Evolutionary conservation across 768 basidiomycete genomes (phyloP), one percentile per base, ranked within the genome.

Genomic region (Pleurotus tuber-regium): DNA sequence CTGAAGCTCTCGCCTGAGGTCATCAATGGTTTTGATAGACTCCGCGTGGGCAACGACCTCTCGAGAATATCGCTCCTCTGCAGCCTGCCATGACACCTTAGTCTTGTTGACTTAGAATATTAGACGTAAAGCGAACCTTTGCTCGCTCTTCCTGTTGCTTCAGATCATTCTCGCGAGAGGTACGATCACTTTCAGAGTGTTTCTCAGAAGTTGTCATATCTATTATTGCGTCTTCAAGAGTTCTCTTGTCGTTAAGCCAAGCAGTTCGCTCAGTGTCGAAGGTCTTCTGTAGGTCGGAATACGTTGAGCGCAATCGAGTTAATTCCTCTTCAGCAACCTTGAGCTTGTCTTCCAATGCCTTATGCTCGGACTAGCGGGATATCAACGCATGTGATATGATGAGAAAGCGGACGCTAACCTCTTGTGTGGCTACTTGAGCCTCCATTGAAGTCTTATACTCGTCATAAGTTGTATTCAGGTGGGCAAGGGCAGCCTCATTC

Each of bases 21-120:
- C 69, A 9, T 85, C 81, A 9, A 90, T 76, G 10, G 72, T 55
- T 68, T 91, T 91, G 74, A 94, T 87, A 0, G 87, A 78, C 18
- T 92, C 91, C 0, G 92, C 92, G 63, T 95, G 92, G 1, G 88
- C 74, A 26, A 94, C 70, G n/a, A 94, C 79, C 62, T 92, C 92
- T 44, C 83, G 77, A 4, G 84, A 78, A 58, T 93, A 93, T 50
- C 85, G 80, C 46, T 89, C 87, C 62, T 94, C 89, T 4, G 89
- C 89, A 57, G 83, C 77, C 80, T 84, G 55, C 7, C n/a, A 47
- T 28, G 25, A 31, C 23, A 2, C n/a, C n/a, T n/a, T 11, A 0
- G 12, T n/a, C 14, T 25, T 25, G 12, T 25, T 6, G 6, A 33
- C 6, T 10, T 16, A 23, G 21, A 40, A 6, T 53, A 35, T 33